Conservation (phyloP, 768 basidiomycete genomes). For the Russula brevipes region DNA sequence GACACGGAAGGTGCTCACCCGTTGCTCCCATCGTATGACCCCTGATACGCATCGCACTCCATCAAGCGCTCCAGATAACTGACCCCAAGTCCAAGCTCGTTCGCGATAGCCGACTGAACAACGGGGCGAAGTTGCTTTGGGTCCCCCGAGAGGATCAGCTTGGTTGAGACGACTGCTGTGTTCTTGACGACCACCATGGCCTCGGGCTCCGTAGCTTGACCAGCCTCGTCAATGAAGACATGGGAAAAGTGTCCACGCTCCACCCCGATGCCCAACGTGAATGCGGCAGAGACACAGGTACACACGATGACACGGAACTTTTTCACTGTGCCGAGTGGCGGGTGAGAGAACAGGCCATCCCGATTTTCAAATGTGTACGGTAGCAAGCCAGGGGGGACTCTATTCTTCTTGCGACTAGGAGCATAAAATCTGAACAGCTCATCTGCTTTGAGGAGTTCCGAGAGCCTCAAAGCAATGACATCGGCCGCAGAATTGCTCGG, state of each 20-base stretch:
- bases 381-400: slow-evolving; percentile 41
- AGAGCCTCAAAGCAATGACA: slow-evolving; percentile 27
- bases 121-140: slow-evolving; percentile 70
- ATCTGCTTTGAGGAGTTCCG: slow-evolving; percentile 37
- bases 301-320: slow-evolving; percentile 54
- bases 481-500: slow-evolving; percentile 68
- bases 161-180: slow-evolving; percentile 48
- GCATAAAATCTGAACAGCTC: slow-evolving; percentile 53
- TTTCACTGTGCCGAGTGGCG: background rate
- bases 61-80: slow-evolving; percentile 57
- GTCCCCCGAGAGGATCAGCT: slow-evolving; percentile 61
- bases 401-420: slow-evolving; percentile 42
- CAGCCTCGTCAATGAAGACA: slow-evolving; percentile 69
- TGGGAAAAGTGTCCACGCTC: slow-evolving; percentile 58
- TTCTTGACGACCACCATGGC: slow-evolving; percentile 58
- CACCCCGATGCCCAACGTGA: slow-evolving; percentile 52
- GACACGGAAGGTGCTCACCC: slow-evolving; percentile 1
- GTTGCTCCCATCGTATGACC: background rate
- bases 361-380: slow-evolving; percentile 32
- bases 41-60: slow-evolving; percentile 6
- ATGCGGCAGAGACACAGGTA: slow-evolving; percentile 60
- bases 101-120: slow-evolving; percentile 53
- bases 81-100: slow-evolving; percentile 49
- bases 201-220: slow-evolving; percentile 68
- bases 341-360: slow-evolving; percentile 30